Percentiles rank a stretch among this genome's conserved stretches.
Conservation (phyloP, 2,329 filamentous ascomycete genomes). For the Calonectria leucothoes region DNA sequence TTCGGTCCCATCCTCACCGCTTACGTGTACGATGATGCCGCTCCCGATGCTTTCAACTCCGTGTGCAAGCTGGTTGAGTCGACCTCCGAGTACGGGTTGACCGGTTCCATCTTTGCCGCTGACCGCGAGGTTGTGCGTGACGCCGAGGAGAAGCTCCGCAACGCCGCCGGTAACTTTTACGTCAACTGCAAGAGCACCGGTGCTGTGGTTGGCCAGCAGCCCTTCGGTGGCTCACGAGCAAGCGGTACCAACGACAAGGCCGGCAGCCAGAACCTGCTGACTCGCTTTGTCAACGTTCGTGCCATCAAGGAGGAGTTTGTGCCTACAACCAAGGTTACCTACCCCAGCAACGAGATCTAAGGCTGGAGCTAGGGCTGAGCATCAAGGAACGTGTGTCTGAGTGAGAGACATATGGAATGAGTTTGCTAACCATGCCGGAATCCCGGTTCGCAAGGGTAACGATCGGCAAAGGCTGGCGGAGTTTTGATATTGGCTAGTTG, state of each 20-base stretch:
- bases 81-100: constrained; percentile 82
- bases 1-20: constrained; percentile 83
- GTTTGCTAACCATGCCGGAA: neutral
- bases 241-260: constrained; percentile 82
- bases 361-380: neutral
- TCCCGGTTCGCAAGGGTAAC: neutral
- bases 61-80: constrained; percentile 74
- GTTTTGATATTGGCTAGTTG: constrained; percentile 10
- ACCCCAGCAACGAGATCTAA: constrained; percentile 78
- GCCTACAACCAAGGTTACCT: constrained; percentile 70
- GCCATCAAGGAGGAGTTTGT: constrained; percentile 82
- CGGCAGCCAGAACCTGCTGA: constrained; percentile 72
- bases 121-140: constrained; percentile 74
- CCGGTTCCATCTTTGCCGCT: constrained; percentile 79
- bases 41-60: constrained; percentile 66
- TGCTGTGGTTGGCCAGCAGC: constrained; percentile 78
- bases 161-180: constrained; percentile 86
- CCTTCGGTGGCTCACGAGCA: constrained; percentile 75
- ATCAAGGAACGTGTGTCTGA: neutral
- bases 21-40: constrained; percentile 81
- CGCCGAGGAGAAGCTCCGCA: constrained; percentile 77
- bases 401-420: neutral
- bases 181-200: constrained; percentile 86
- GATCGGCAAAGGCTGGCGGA: neutral
- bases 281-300: constrained; percentile 74